Base-by-base conservation (phyloP, 2,329 filamentous ascomycete species). In the Aureobasidium namibiae region DNA sequence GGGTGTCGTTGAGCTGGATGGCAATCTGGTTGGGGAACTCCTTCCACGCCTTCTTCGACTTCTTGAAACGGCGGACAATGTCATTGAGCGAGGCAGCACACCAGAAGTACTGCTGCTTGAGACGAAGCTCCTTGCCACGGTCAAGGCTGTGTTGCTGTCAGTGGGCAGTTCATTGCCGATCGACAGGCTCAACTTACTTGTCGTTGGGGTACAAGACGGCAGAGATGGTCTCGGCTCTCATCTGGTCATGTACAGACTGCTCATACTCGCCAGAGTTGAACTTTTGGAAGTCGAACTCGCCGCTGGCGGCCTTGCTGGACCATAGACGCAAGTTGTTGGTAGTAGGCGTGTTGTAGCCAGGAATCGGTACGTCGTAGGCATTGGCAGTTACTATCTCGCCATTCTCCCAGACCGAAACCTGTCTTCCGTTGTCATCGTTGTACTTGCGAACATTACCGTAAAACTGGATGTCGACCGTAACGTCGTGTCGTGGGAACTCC, bases 61-160 rank as follows among this genome's bases (percentile, higher is more conserved):
- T 99, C 81, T 97, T 99, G 85, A 97, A 99, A 61, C 94, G 87
- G 61, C 94, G 89, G 61, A 99, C 88, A 70, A 99, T 99, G 69
- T 99, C 94, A 70, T 90, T 90, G 4, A 99, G 82, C 16, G 94
- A 99, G 16, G 94, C 94, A 56, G 94, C 92, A 69, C 96, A 95
- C 94, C 94, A 99, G 78, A 99, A 99, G 81, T 99, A 99, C 74
- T 99, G 94, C 74, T 99, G 94, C 82, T 99, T 99, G 74, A 99
- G 76, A 57, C 94, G 90, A 63, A 99, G 84, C 78, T 99, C 94
- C 75, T 99, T 99, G 63, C 94, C 94, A 65, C 91, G 84, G 65
- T 97, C 92, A 45, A 99, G 83, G 74, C 96, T 97, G 75, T 97
- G 92, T 7, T 23, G 13, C 1, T 33, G 23, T 57, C 7, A 57